Evolutionary conservation across 2,329 filamentous ascomycete species (phyloP), one percentile per base, ranked within the genome.

Genomic region (Teratosphaeria viscida): DNA sequence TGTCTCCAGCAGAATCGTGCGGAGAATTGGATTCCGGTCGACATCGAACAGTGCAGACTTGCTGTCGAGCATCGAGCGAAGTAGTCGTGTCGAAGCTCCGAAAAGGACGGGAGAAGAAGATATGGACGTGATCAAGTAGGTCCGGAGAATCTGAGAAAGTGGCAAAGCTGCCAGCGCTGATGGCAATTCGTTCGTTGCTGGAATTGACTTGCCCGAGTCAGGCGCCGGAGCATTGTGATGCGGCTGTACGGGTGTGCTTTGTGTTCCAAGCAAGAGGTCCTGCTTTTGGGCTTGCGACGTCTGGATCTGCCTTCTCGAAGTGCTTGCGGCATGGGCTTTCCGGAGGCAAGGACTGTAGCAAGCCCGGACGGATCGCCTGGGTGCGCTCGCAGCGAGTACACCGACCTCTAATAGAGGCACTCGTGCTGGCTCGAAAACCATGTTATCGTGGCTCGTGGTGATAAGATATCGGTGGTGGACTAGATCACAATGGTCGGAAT

Each of bases 31-130:
- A 70, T 95, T 96, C 57, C 76, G 79, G 70, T 95, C 90, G 4
- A 90, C 85, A 72, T 87, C 86, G 60, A 94, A 79, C 0, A 91
- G 58, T 1, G 82, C 76, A 60, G 78, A 85, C 56, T 82, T 82
- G 29, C 88, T 85, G 71, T 90, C 81, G 11, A 91, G 87, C 66
- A 95, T 81, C 26, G 81, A 72, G 6, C 79, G 82, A 75, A 95
- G 87, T 60, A 88, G 72, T 57, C 79, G 79, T 54, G 94, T 78
- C 7, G 87, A 91, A 0, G 88, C 85, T 1, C 78, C 76, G 2
- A 95, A 82, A 4, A 95, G 82, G 4, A 86, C 59, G 0, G 77
- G 84, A 1, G 87, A 89, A 1, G 86, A 88, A 0, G 88, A 90
- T 62, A 91, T 81, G 39, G 81, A 80, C 5, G 83, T 87, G 58